These are phyloP conservation scores for Fragaria vesca DNA, from an alignment of 306 rosid genomes.

Conservation along the genomic window DNA sequence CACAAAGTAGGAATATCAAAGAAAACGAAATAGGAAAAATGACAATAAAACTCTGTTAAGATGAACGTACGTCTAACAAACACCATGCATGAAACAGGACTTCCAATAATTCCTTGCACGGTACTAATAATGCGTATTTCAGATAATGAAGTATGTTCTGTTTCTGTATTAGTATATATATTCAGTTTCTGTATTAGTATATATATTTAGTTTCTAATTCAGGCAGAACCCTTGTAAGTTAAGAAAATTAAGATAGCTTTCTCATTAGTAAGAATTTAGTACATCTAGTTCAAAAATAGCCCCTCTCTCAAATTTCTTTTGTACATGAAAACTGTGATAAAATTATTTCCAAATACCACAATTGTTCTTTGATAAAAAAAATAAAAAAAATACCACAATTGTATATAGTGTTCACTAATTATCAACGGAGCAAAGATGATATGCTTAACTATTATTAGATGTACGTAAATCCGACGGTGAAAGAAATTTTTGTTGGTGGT, in stretches of 20 bases:
- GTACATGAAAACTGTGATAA: too few species aligned
- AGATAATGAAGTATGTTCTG: neutral
- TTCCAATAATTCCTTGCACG: too few species aligned
- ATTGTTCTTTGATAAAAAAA: too few species aligned
- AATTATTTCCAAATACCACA: too few species aligned
- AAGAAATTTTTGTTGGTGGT: too few species aligned
- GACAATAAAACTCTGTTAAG: neutral
- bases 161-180: neutral
- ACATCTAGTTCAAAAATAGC: neutral
- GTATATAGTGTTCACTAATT: too few species aligned
- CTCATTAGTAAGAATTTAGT: neutral
- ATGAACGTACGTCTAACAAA: neutral
- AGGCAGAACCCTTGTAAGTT: neutral
- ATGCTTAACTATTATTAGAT: too few species aligned
- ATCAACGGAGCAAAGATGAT: too few species aligned
- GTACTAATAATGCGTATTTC: neutral
- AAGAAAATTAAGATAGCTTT: neutral
- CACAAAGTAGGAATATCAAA: neutral
- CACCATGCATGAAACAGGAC: neutral
- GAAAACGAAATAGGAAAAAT: neutral
- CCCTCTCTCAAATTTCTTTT: neutral
- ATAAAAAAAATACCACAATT: too few species aligned
- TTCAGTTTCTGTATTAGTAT: neutral
- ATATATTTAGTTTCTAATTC: neutral
- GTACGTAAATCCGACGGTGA: too few species aligned